A percentile compares a stretch with the other conserved stretches of the same genome.
These are phyloP conservation scores for Hypoxylon lienhwacheense DNA, from an alignment of 495 filamentous ascomycete species.

Conservation along the genomic window DNA sequence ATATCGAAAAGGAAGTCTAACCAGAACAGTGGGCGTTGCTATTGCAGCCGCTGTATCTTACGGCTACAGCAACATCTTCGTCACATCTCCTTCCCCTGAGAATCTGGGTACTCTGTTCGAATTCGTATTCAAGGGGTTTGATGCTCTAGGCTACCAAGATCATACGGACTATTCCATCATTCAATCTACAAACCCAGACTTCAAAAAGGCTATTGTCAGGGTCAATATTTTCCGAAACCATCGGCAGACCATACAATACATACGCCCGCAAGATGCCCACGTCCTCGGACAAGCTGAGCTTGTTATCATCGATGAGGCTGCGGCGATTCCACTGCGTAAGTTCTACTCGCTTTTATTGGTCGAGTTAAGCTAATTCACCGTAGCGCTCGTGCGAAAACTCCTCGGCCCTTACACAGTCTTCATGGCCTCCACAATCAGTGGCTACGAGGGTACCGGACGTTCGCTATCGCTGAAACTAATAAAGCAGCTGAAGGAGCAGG, in stretches of 20 bases:
- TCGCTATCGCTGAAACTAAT: slow-evolving; percentile 96
- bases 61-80: slow-evolving; percentile 99
- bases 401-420: slow-evolving; percentile 99
- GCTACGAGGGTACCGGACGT: slow-evolving; percentile 96
- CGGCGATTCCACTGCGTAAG: slow-evolving; percentile 85
- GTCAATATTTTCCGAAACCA: slow-evolving; percentile 96
- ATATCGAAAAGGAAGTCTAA: slow-evolving; percentile 1
- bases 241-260: slow-evolving; percentile 97
- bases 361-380: slow-evolving; percentile 1
- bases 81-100: slow-evolving; percentile 96
- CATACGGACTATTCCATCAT: slow-evolving; percentile 98
- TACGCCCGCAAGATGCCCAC: slow-evolving; percentile 93
- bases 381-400: slow-evolving; percentile 75
- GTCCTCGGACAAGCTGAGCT: slow-evolving; percentile 94
- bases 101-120: slow-evolving; percentile 98
- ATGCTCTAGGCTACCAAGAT: slow-evolving; percentile 88
- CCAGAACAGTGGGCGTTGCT: slow-evolving; percentile 64
- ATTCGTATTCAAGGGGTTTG: slow-evolving; percentile 98
- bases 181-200: slow-evolving; percentile 96
- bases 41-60: slow-evolving; percentile 93
- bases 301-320: slow-evolving; percentile 96
- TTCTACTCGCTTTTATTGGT: neutral
- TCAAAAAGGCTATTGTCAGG: slow-evolving; percentile 97
- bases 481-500: slow-evolving; percentile 94
- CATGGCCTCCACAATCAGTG: slow-evolving; percentile 99